Base-by-base conservation (phyloP, 2,329 filamentous ascomycete genomes). In the Scytalidium lignicola region DNA sequence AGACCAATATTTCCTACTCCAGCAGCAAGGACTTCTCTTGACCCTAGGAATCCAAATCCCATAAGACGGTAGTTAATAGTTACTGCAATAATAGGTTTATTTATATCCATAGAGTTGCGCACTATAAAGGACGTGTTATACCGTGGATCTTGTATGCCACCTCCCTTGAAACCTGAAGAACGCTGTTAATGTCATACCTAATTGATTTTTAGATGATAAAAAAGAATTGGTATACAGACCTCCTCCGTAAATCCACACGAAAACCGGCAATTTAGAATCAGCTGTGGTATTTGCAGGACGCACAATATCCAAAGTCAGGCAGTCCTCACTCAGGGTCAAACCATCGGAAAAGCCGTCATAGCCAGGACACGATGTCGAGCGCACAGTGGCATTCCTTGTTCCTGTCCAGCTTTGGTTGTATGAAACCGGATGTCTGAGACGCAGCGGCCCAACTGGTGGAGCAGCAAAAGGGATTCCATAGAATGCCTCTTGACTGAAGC, bases 91-190 rank as follows among this genome's bases (percentile, higher is more conserved):
- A 75, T 67, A 1, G 68, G 70, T 50, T 70, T 70, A 53, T 64
- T 64, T 13, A 71, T 70, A 7, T 61, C 52, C 8, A 67, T 64
- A 0, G 69, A 66, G 29, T 71, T 67, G n/a, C 67, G 55, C 2
- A 82, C 74, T 43, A 82, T 73, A 50, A 73, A 76, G 18, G 74
- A 76, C 47, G 80, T 66, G 55, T 82, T 82, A 59, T 82, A 83
- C 26, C 76, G 68, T 21, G 70, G 58, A 46, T 75, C 72, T n/a
- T 59, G 53, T 3, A 65, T 67, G 26, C 67, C 67, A 5, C 74
- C 74, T n/a, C 32, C 32, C 15, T 37, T 37, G 32, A 37, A 37
- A 37, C 32, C 32, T 37, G n/a, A 13, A 5, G 5, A 37, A 4
- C 10, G 15, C 15, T 13, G 10, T 37, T 5, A 37, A 13, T 7